phyloP scores from a whole-genome alignment of 306 rosid species.

The Mimosa pudica region DNA sequence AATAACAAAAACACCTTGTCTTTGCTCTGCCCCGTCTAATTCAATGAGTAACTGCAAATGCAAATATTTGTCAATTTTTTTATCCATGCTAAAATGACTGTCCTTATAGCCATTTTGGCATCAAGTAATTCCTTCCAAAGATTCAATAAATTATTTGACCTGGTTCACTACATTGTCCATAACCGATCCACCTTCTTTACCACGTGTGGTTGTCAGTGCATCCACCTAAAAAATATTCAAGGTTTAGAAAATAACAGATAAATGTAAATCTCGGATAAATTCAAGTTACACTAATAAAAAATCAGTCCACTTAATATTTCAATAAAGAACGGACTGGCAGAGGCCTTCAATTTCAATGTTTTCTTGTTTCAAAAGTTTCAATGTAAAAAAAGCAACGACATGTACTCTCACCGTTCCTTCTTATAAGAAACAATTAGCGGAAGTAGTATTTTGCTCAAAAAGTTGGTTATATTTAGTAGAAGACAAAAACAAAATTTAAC shows the following conservation, averaged over 20 bases:
- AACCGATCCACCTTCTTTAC: slow-evolving; percentile 84
- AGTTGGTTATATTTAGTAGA: too few species aligned
- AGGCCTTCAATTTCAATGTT: not conserved
- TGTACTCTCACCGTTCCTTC: too few species aligned
- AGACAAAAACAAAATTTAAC: too few species aligned
- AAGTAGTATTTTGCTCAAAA: too few species aligned
- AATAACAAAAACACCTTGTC: slow-evolving; percentile 85
- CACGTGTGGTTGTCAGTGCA: slow-evolving; percentile 81
- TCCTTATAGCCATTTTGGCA: not conserved
- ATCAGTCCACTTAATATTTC: not conserved
- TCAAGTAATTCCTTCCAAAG: not conserved
- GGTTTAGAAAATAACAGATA: not conserved
- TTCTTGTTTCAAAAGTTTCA: not conserved
- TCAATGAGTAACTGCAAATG: slow-evolving; percentile 45
- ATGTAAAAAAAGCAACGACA: not conserved
- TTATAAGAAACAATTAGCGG: too few species aligned
- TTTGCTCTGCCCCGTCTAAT: slow-evolving; percentile 79
- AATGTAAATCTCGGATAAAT: not conserved
- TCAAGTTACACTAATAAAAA: slow-evolving; percentile 6
- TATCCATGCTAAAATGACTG: not conserved
- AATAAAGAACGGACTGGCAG: not conserved
- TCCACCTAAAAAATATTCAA: slow-evolving; percentile 56
- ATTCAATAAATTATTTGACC: slow-evolving; percentile 44
- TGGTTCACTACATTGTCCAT: slow-evolving; percentile 73
- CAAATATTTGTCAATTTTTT: slow-evolving; percentile 22